Percentiles rank a stretch among this genome's conserved stretches.
Conservation (phyloP, 257 asterid species). For the Nicotiana undulata region DNA sequence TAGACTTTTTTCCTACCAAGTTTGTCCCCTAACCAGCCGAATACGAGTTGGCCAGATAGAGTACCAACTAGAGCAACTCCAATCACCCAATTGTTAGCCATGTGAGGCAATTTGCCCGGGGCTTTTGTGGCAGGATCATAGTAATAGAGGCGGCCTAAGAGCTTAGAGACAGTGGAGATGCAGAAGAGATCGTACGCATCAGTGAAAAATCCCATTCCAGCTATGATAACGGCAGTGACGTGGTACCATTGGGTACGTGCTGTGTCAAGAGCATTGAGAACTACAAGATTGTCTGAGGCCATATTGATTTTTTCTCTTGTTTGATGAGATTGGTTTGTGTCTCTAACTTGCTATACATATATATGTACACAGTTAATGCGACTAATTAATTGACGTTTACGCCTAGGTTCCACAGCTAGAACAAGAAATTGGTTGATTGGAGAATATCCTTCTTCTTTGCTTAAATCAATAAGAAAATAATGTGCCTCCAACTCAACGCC, state of each 20-base stretch:
- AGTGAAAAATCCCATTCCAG: slow-evolving; percentile 76
- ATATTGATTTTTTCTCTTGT: slow-evolving; percentile 5
- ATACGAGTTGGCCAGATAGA: slow-evolving; percentile 35
- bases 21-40: slow-evolving; percentile 47
- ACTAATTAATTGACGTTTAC: neutral
- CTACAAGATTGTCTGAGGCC: slow-evolving; percentile 37
- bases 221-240: slow-evolving; percentile 56
- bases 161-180: slow-evolving; percentile 25
- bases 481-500: neutral
- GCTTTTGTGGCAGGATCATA: slow-evolving; percentile 13
- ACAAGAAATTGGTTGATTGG: neutral
- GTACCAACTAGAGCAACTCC: slow-evolving; percentile 47
- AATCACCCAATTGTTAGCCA: slow-evolving; percentile 27
- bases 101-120: slow-evolving; percentile 28
- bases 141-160: slow-evolving; percentile 56
- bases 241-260: slow-evolving; percentile 59
- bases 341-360: neutral
- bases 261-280: slow-evolving; percentile 54
- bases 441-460: slow-evolving; percentile 4
- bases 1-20: slow-evolving; percentile 37
- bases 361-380: neutral
- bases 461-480: neutral
- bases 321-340: neutral
- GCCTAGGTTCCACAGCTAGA: neutral
- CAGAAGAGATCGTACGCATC: slow-evolving; percentile 64